Conservation (phyloP, 2,329 filamentous ascomycete species). For the Lecanicillium sp. region DNA sequence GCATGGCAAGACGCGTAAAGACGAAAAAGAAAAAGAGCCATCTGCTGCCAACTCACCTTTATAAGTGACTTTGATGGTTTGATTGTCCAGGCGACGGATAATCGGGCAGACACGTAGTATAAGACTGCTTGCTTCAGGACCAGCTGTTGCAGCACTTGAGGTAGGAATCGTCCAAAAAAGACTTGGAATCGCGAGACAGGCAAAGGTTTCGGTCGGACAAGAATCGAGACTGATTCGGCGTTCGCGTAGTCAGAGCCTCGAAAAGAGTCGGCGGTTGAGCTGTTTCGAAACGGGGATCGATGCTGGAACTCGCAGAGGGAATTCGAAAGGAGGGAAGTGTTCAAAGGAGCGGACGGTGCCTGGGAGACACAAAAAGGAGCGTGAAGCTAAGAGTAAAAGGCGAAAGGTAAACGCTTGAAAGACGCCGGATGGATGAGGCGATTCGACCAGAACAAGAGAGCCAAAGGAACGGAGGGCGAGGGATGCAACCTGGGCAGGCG, state of each 20-base stretch:
- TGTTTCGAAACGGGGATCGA: conserved; percentile 1
- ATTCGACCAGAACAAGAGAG: conserved; percentile 1
- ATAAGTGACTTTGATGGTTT: too few species aligned
- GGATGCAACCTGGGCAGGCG: not conserved
- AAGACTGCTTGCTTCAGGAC: conserved; percentile 8
- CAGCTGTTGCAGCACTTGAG: conserved; percentile 9
- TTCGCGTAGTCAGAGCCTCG: conserved; percentile 8
- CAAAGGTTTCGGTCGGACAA: conserved; percentile 1
- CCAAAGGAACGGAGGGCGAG: conserved; percentile 3
- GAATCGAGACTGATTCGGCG: conserved; percentile 7
- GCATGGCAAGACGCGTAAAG: too few species aligned
- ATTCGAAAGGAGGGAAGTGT: conserved; percentile 9
- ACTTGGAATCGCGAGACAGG: conserved; percentile 6
- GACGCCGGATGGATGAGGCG: conserved; percentile 5
- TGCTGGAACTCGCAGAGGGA: conserved; percentile 2
- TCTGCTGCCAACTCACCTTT: too few species aligned
- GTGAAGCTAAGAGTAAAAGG: conserved; percentile 3
- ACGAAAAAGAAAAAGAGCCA: too few species aligned
- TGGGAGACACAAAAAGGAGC: conserved; percentile 10
- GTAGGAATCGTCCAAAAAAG: conserved; percentile 5
- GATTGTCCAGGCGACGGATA: too few species aligned
- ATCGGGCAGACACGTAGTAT: too few species aligned
- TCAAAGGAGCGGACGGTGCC: conserved; percentile 12
- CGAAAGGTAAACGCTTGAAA: conserved; percentile 3
- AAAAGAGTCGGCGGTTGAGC: not conserved